Evolutionary conservation across 805 yeast species (phyloP).

Genomic region (Myxozyma melibiosi): DNA sequence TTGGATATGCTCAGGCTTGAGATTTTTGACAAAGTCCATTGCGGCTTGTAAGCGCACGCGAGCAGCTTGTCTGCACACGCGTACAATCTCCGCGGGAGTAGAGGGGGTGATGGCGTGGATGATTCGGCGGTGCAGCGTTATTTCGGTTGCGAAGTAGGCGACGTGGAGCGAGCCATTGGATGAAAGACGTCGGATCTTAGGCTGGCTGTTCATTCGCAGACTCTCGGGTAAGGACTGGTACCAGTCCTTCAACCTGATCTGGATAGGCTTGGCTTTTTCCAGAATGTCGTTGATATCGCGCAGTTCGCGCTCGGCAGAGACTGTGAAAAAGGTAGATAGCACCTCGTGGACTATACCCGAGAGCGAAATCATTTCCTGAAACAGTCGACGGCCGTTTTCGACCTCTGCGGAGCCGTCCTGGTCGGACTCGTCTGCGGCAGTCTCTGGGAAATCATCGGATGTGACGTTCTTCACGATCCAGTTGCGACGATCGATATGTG

Average conservation of each 20-base stretch:
- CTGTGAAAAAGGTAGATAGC: conserved; percentile 69
- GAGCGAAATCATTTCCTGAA: conserved; percentile 66
- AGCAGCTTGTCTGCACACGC: conserved; percentile 40
- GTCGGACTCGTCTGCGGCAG: conserved; percentile 40
- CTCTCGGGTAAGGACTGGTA: conserved; percentile 41
- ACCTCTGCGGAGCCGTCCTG: conserved; percentile 61
- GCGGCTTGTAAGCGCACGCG: conserved; percentile 32
- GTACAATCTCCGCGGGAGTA: conserved; percentile 44
- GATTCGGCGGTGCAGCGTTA: conserved; percentile 37
- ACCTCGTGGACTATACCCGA: conserved; percentile 73
- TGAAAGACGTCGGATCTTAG: conserved; percentile 75
- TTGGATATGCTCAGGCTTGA: conserved; percentile 36
- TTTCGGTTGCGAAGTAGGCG: conserved; percentile 37
- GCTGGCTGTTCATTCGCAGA: conserved; percentile 45
- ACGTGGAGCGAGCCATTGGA: conserved; percentile 50
- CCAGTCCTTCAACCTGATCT: conserved; percentile 43
- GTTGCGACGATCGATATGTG: conserved; percentile 73
- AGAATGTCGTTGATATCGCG: conserved; percentile 67
- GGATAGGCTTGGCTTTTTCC: conserved; percentile 57
- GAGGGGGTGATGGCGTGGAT: conserved; percentile 48
- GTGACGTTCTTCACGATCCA: conserved; percentile 76
- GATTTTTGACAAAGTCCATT: conserved; percentile 35
- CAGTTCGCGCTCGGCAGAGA: conserved; percentile 60
- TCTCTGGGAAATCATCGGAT: conserved; percentile 42
- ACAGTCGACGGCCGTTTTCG: conserved; percentile 70